Conservation (phyloP, 805 yeast genomes). For the Candida lessepsii region DNA sequence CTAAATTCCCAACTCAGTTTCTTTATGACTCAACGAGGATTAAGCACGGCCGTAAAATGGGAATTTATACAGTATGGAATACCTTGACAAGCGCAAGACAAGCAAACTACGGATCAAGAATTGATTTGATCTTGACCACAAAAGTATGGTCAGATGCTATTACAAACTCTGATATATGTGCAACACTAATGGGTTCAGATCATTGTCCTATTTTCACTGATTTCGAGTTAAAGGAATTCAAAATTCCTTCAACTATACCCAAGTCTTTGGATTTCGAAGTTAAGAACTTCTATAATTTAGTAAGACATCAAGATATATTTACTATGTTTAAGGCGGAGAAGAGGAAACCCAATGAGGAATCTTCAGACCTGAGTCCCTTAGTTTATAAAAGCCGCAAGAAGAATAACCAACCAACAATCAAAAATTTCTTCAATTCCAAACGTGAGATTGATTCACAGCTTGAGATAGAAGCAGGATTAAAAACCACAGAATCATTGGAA, state of each 20-base stretch:
- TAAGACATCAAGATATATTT: slow-evolving; percentile 33
- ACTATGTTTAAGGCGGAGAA: slow-evolving; percentile 22
- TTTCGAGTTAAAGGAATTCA: slow-evolving; percentile 25
- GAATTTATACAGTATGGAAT: slow-evolving; percentile 92
- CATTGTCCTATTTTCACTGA: slow-evolving; percentile 91
- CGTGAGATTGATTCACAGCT: slow-evolving; percentile 2
- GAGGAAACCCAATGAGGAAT: slow-evolving; percentile 10
- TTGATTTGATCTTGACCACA: slow-evolving; percentile 70
- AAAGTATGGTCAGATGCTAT: slow-evolving; percentile 30
- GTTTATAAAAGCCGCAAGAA: slow-evolving; percentile 20
- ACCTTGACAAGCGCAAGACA: slow-evolving; percentile 73
- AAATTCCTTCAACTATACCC: not conserved
- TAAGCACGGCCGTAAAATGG: slow-evolving; percentile 53
- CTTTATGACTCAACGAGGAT: slow-evolving; percentile 60
- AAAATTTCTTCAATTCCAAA: slow-evolving; percentile 20
- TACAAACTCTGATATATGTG: slow-evolving; percentile 57
- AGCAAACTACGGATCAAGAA: slow-evolving; percentile 81
- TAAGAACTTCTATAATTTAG: slow-evolving; percentile 42
- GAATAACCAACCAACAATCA: slow-evolving; percentile 23
- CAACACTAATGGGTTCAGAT: slow-evolving; percentile 79
- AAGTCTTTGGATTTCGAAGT: slow-evolving; percentile 52
- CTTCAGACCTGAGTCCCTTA: slow-evolving; percentile 12
- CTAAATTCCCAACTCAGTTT: slow-evolving; percentile 21
- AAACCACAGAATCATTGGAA: not conserved
- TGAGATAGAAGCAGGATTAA: not conserved